phyloP scores from a whole-genome alignment of 23 red algal genomes.

The Porphyridium purpureum region DNA sequence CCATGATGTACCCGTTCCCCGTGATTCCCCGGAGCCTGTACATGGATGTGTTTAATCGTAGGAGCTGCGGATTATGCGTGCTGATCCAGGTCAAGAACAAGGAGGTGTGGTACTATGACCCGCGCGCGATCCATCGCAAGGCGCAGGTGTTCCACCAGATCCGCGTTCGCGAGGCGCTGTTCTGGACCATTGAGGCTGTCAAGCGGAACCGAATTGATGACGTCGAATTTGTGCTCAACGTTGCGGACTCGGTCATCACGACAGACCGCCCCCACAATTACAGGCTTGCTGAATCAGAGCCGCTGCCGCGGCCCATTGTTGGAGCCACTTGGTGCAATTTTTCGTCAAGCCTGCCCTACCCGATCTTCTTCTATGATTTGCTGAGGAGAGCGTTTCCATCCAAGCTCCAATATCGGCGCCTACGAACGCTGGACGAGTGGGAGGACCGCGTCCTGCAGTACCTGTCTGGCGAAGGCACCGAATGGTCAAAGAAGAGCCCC shows the following conservation, averaged over 20 bases:
- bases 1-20: constrained; percentile 8
- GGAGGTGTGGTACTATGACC: constrained; percentile 20
- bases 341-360: constrained; percentile 28
- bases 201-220: constrained; percentile 16
- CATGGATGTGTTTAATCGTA: constrained; percentile 7
- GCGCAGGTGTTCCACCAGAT: constrained; percentile 20
- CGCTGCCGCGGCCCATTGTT: constrained; percentile 10
- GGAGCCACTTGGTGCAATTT: constrained; percentile 17
- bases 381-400: constrained; percentile 16
- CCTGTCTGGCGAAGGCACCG: background rate
- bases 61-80: constrained; percentile 6
- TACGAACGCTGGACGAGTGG: constrained; percentile 13
- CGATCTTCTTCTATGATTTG: constrained; percentile 25
- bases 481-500: constrained; percentile 15
- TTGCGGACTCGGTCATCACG: constrained; percentile 15
- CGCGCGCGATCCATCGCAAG: constrained; percentile 7
- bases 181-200: constrained; percentile 14
- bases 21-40: constrained; percentile 9
- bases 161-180: constrained; percentile 21
- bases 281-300: constrained; percentile 9
- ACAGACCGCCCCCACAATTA: constrained; percentile 16
- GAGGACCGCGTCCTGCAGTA: constrained; percentile 12
- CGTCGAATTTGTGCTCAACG: constrained; percentile 24
- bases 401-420: constrained; percentile 4
- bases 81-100: constrained; percentile 32